Conservation (phyloP, 495 filamentous ascomycete genomes). For the Mytilinidion resinicola region DNA sequence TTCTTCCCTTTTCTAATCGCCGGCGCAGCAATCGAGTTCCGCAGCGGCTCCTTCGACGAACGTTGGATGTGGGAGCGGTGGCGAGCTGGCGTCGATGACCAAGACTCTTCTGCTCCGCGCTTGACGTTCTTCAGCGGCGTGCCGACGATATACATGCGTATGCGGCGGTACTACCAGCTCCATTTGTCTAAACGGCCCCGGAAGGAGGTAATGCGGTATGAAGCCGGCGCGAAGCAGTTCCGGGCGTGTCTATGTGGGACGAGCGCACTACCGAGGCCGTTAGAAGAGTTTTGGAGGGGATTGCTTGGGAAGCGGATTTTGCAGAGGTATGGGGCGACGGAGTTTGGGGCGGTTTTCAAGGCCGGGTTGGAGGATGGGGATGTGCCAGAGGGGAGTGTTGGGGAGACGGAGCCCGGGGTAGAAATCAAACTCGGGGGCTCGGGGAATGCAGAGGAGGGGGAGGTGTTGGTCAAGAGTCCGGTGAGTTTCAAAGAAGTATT, state of each 20-base stretch:
- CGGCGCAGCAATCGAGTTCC: conserved; percentile 44
- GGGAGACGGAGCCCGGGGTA: conserved; percentile 34
- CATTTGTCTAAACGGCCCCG: conserved; percentile 16
- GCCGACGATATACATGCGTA: conserved; percentile 48
- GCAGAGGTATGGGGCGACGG: conserved; percentile 45
- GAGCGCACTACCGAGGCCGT: conserved; percentile 42
- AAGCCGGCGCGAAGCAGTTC: conserved; percentile 38
- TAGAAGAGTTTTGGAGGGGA: conserved; percentile 43
- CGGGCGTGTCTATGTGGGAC: conserved; percentile 44
- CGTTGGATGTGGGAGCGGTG: conserved; percentile 49
- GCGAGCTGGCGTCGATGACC: conserved; percentile 34
- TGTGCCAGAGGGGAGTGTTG: conserved; percentile 43
- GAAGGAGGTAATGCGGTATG: conserved; percentile 32
- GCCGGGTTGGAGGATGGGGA: conserved; percentile 35
- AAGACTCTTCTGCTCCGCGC: neutral
- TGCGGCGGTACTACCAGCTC: conserved; percentile 44
- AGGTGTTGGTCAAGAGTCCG: conserved; percentile 42
- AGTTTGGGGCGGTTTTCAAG: conserved; percentile 45
- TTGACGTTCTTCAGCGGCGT: conserved; percentile 46
- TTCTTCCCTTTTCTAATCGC: conserved; percentile 43
- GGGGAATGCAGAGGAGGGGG: conserved; percentile 35
- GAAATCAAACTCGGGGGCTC: conserved; percentile 26
- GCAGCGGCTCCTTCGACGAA: conserved; percentile 41
- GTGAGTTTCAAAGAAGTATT: conserved; percentile 13
- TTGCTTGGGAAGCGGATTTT: conserved; percentile 40